A percentile compares a stretch with the other conserved stretches of the same genome.
Conservation (phyloP, 768 basidiomycete species). For the Pulveroboletus sp. region DNA sequence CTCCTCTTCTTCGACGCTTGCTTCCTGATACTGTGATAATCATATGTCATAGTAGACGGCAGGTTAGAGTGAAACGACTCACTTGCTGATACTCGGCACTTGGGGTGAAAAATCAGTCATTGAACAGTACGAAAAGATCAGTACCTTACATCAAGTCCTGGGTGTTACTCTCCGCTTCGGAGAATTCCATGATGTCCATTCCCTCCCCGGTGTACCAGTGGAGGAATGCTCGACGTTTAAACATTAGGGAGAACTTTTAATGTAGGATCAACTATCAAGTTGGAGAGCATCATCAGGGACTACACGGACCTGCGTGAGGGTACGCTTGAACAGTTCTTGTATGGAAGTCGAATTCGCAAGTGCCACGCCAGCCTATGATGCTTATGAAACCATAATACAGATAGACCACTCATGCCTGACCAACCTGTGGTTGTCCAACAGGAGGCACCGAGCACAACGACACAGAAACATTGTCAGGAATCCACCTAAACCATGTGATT, state of each 20-base stretch:
- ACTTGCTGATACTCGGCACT: slow-evolving; percentile 91
- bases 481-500: slow-evolving; percentile 53
- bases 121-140: neutral
- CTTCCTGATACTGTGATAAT: slow-evolving; percentile 55
- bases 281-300: neutral
- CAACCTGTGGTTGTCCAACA: slow-evolving; percentile 67
- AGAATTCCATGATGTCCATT: slow-evolving; percentile 82
- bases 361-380: slow-evolving; percentile 57
- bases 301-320: slow-evolving; percentile 49
- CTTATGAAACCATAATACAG: slow-evolving; percentile 11
- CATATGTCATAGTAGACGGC: neutral
- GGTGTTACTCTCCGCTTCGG: slow-evolving; percentile 82
- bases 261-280: slow-evolving; percentile 1
- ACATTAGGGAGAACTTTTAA: slow-evolving; percentile 71
- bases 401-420: too few relatives aligned
- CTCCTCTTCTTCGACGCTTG: slow-evolving; percentile 42
- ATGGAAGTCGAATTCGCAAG: slow-evolving; percentile 79
- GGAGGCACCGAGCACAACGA: slow-evolving; percentile 81
- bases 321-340: slow-evolving; percentile 82
- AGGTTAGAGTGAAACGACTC: slow-evolving; percentile 10
- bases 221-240: slow-evolving; percentile 78
- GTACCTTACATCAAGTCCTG: slow-evolving; percentile 71
- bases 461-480: slow-evolving; percentile 86
- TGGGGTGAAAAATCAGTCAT: slow-evolving; percentile 9
- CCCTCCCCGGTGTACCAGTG: slow-evolving; percentile 92